Evolutionary conservation across 1,139 yeast genomes (phyloP).

Genomic region (Magnusiomyces tetraspermus): DNA sequence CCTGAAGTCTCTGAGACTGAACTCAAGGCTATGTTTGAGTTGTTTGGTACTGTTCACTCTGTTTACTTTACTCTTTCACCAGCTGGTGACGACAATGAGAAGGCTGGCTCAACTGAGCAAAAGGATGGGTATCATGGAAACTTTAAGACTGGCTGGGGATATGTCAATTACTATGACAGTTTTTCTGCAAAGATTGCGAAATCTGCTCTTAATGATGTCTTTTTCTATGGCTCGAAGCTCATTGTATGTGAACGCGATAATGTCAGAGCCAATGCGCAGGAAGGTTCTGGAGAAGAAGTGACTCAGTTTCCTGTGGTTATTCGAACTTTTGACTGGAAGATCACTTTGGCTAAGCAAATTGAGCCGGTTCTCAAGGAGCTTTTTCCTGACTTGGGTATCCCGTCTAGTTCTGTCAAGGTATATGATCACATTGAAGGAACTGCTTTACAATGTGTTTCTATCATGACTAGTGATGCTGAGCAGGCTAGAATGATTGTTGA

Average conservation of each 20-base stretch:
- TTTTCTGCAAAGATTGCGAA: not conserved
- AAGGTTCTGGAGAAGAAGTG: not conserved
- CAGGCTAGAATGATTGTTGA: not conserved
- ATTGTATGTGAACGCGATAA: not conserved
- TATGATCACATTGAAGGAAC: not conserved
- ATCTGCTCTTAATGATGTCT: conserved; percentile 1
- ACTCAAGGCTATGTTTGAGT: conserved; percentile 49
- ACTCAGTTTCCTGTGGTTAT: conserved; percentile 1
- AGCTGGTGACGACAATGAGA: not conserved
- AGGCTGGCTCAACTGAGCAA: conserved; percentile 7
- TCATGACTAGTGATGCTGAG: not conserved
- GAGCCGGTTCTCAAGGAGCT: not conserved
- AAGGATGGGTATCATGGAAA: not conserved
- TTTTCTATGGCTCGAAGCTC: not conserved
- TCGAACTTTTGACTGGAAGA: conserved; percentile 2
- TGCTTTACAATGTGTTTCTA: not conserved
- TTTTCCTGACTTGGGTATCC: not conserved
- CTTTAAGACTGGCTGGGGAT: conserved; percentile 18
- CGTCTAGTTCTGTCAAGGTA: not conserved
- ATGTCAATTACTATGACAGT: conserved; percentile 13
- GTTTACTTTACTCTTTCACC: conserved; percentile 28
- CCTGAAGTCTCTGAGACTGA: conserved; percentile 49
- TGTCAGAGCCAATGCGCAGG: too few relatives aligned
- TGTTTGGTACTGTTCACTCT: conserved; percentile 58
- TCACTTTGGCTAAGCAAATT: not conserved